Evolutionary conservation across 257 asterid species (phyloP).

Genomic region (Capsicum baccatum): DNA sequence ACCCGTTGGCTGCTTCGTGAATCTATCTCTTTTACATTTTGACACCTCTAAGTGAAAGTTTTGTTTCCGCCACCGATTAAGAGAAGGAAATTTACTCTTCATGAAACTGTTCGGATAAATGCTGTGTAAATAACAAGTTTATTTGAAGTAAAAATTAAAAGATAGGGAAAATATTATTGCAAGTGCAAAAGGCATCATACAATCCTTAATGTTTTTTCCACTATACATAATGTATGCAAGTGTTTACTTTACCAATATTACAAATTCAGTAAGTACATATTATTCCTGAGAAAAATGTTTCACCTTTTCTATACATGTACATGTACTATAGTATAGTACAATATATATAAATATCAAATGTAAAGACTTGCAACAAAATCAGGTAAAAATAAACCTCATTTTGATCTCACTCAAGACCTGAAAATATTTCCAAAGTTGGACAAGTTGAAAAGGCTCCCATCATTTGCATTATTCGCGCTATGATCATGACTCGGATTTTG

Average conservation of each 20-base stretch:
- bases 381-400: not conserved
- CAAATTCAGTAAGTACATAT: not conserved
- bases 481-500: conserved; percentile 33
- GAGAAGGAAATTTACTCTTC: too few species aligned
- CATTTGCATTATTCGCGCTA: conserved; percentile 27
- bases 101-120: too few species aligned
- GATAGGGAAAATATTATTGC: too few species aligned
- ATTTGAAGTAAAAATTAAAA: too few species aligned
- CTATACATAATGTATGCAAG: not conserved
- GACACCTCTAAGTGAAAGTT: too few species aligned
- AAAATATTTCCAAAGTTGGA: conserved; percentile 56
- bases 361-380: not conserved
- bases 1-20: too few species aligned
- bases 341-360: not conserved
- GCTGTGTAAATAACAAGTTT: too few species aligned
- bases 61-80: too few species aligned
- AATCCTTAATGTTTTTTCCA: too few species aligned
- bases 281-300: conserved; percentile 15
- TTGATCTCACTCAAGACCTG: conserved; percentile 49
- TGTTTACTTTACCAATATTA: not conserved
- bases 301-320: conserved; percentile 10
- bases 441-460: conserved; percentile 40
- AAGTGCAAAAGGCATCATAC: too few species aligned
- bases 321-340: not conserved
- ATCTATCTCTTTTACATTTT: too few species aligned